Base-by-base conservation (phyloP, 495 filamentous ascomycete species). In the Penicillium robsamsonii region DNA sequence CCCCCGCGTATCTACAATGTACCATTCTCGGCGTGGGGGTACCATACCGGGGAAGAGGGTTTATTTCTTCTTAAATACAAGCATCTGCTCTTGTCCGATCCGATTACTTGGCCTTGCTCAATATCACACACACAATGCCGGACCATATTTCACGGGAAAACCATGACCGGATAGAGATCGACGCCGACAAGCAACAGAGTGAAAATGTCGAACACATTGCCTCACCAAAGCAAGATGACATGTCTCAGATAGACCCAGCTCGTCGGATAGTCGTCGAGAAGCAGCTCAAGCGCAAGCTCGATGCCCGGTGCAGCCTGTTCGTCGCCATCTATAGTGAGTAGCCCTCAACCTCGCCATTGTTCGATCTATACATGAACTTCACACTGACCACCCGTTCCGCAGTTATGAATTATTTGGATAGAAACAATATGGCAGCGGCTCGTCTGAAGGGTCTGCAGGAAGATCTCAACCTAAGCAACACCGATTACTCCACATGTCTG, bases 401-500 rank as follows among this genome's bases (percentile, higher is more conserved):
- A 17, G 35, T 72, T 56, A 68, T 72, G 65, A 72, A 72, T 60
- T 72, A 72, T 47, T 62, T 72, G 1, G 70, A 72, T 67, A 79
- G 88, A 58, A 81, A 82, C 62, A 78, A 81, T 55, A 80, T 79
- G 60, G 78, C 76, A 12, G 72, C 78, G 0, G 79, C 77, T 27
- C 64, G 75, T 37, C 60, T 84, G 50, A 79, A 79, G 22, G 81
- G 80, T 29, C 55, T 84, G 52, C 74, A 82, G 56, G 67, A 69
- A 8, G 81, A 82, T 48, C 61, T 83, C 4, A 46, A 63, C 4
- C 58, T 83, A 24, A 67, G 67, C 1, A 71, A 77, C 49, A 75
- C 70, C 8, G 72, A 82, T 55, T 84, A 82, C 57, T 62, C 81
- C 65, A 87, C 84, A 0, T 72, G 78, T 40, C 72, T 87, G 53